phyloP scores from a whole-genome alignment of 768 basidiomycete species.

The Tricholoma sp. region DNA sequence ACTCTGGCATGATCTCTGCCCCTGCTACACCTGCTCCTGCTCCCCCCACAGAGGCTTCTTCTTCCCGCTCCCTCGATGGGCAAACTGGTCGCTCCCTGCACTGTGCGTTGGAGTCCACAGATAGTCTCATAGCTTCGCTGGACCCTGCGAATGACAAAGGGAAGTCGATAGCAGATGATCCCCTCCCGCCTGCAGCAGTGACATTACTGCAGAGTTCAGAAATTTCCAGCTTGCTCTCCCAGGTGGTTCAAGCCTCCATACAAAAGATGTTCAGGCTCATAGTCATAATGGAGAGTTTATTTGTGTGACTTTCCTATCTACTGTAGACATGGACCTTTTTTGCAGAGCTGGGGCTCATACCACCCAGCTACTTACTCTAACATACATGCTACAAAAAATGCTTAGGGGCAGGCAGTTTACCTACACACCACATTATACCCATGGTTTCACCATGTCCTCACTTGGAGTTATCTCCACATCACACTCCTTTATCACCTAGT shows the following conservation, averaged over 20 bases:
- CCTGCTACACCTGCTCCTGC: neutral
- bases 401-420: no score
- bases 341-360: neutral
- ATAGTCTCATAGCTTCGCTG: neutral
- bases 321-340: neutral
- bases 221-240: neutral
- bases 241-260: no score
- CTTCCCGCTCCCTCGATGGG: neutral
- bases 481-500: no score
- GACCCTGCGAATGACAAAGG: no score
- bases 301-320: neutral
- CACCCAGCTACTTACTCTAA: neutral
- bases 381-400: neutral
- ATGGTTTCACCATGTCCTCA: no score
- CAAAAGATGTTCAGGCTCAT: no score
- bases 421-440: no score
- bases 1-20: no score
- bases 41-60: neutral
- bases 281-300: neutral
- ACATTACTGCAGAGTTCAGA: neutral
- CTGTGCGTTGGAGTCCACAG: neutral
- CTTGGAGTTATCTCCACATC: no score
- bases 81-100: neutral
- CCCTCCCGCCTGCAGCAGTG: no score
- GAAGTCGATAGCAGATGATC: no score